These are phyloP conservation scores for Penicillium pulvis DNA, from an alignment of 495 filamentous ascomycete species.

Conservation along the genomic window DNA sequence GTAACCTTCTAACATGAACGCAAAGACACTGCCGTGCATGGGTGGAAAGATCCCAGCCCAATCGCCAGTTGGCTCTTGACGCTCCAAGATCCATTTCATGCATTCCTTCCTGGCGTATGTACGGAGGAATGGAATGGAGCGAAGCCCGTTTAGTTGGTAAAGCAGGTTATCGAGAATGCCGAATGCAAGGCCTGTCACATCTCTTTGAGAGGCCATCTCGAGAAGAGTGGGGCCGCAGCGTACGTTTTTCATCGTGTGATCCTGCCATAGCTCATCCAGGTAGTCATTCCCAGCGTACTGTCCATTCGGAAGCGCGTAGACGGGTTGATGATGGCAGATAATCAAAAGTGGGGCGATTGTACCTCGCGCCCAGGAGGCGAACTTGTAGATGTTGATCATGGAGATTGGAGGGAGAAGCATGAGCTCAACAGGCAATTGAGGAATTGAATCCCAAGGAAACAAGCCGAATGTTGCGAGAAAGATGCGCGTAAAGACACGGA, in stretches of 20 bases:
- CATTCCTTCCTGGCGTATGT: constrained; percentile 18
- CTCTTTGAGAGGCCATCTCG: constrained; percentile 12
- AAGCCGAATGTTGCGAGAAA: constrained; percentile 46
- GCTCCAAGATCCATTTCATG: constrained; percentile 35
- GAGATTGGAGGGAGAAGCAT: constrained; percentile 33
- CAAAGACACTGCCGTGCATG: constrained; percentile 29
- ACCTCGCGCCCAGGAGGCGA: constrained; percentile 41
- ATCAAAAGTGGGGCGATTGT: constrained; percentile 40
- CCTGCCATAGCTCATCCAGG: constrained; percentile 44
- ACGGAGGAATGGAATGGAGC: constrained; percentile 10
- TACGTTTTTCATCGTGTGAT: constrained; percentile 30
- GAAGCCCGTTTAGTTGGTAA: constrained; percentile 22
- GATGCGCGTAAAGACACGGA: constrained; percentile 41
- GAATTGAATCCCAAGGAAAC: constrained; percentile 42
- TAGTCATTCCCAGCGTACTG: constrained; percentile 27
- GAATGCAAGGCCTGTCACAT: constrained; percentile 28
- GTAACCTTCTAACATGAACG: constrained; percentile 37
- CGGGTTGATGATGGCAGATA: constrained; percentile 37
- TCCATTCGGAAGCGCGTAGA: constrained; percentile 40
- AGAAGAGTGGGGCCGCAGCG: constrained; percentile 22
- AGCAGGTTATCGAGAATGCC: constrained; percentile 28
- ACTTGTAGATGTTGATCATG: constrained; percentile 40
- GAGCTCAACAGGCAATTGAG: constrained; percentile 42
- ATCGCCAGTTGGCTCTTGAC: constrained; percentile 33
- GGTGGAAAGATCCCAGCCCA: constrained; percentile 36